Evolutionary conservation across 2,329 filamentous ascomycete genomes (phyloP).

Genomic region (Claviceps spartinae): DNA sequence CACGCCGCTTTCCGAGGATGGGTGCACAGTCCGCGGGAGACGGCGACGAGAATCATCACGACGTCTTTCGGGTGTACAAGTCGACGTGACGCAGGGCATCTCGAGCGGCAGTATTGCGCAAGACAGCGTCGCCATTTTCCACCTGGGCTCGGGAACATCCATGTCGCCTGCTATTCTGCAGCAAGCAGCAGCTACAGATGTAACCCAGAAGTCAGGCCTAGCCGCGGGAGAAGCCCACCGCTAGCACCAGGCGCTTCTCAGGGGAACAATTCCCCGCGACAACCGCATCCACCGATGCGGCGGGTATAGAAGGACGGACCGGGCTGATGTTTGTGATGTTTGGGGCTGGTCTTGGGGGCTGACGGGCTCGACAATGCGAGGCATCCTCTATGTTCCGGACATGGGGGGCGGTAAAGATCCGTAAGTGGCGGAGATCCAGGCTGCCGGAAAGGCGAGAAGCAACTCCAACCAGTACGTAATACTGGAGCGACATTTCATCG

Average conservation of each 20-base stretch:
- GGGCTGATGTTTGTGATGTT: not conserved
- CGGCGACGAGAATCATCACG: not conserved
- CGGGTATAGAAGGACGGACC: not conserved
- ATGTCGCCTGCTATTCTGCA: not conserved
- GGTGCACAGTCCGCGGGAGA: not conserved
- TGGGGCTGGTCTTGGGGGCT: not conserved
- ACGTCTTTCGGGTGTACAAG: not conserved
- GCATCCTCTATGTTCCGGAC: constrained; percentile 2
- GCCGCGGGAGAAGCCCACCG: not conserved
- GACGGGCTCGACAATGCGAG: constrained; percentile 1
- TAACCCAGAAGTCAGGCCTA: not conserved
- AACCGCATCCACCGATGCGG: not conserved
- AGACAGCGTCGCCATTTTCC: no score
- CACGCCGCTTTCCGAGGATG: not conserved
- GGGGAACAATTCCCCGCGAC: no score
- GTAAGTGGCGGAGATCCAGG: not conserved
- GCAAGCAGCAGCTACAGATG: not conserved
- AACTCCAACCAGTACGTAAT: not conserved
- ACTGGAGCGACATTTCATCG: not conserved
- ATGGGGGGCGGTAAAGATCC: not conserved
- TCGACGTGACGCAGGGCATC: not conserved
- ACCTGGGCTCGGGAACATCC: not conserved
- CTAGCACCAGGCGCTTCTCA: not conserved
- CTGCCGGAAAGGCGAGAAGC: not conserved
- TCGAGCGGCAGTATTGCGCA: not conserved